These are phyloP conservation scores for Ascocoryne sarcoides DNA, from an alignment of 2,329 filamentous ascomycete species.

Conservation along the genomic window DNA sequence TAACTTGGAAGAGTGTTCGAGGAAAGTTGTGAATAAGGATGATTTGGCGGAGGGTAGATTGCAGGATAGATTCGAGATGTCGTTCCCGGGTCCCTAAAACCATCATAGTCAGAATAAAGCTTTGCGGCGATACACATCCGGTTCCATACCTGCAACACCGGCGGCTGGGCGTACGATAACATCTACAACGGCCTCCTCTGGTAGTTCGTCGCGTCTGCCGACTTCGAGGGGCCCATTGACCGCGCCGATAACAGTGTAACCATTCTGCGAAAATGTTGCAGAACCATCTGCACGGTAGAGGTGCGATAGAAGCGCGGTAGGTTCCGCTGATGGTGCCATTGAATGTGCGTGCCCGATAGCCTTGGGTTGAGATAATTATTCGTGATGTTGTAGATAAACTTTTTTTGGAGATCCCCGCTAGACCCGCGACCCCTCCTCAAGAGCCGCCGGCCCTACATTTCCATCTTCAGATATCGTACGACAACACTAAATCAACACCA, in stretches of 20 bases:
- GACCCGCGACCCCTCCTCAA: neutral
- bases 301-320: slow-evolving; percentile 40
- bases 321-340: slow-evolving; percentile 41
- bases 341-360: neutral
- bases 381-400: neutral
- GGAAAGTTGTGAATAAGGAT: slow-evolving; percentile 70
- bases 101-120: slow-evolving; percentile 6
- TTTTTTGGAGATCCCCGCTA: neutral
- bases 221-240: slow-evolving; percentile 94
- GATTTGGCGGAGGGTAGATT: slow-evolving; percentile 63
- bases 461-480: neutral
- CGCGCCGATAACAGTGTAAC: slow-evolving; percentile 73
- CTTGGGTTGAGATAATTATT: neutral
- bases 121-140: slow-evolving; percentile 44
- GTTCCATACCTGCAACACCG: slow-evolving; percentile 63
- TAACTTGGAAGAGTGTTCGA: slow-evolving; percentile 69
- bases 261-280: slow-evolving; percentile 63
- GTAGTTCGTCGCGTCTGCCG: slow-evolving; percentile 76
- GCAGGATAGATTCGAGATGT: slow-evolving; percentile 71
- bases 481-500: neutral
- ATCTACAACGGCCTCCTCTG: slow-evolving; percentile 84
- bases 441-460: neutral
- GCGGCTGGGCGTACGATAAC: slow-evolving; percentile 80
- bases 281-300: slow-evolving; percentile 72
- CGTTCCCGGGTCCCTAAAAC: slow-evolving; percentile 57